A percentile compares a stretch with the other conserved stretches of the same genome.
phyloP scores from a whole-genome alignment of 1,284 basidiomycete genomes.

The Chalciporus piperatoides region DNA sequence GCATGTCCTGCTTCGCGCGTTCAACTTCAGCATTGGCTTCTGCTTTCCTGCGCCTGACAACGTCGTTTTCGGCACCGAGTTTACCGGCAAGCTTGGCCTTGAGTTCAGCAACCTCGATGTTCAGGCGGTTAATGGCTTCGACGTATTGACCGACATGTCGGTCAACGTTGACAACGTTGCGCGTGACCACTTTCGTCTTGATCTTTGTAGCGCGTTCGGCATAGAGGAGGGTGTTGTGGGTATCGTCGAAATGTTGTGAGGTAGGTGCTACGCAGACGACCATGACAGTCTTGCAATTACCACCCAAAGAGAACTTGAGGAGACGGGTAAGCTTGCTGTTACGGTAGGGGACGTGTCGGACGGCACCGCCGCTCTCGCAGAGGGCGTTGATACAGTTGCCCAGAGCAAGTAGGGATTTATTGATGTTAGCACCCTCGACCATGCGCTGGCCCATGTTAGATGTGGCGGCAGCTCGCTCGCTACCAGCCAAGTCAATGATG shows the following conservation, averaged over 20 bases:
- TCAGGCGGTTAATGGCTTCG: conserved; percentile 87
- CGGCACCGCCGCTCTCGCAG: conserved; percentile 81
- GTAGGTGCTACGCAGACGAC: conserved; percentile 95
- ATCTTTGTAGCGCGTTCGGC: conserved; percentile 96
- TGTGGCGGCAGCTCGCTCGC: conserved; percentile 91
- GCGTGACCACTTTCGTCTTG: conserved; percentile 89
- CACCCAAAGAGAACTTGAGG: conserved; percentile 94
- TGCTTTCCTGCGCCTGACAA: conserved; percentile 57
- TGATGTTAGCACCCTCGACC: conserved; percentile 97
- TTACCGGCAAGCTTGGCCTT: conserved; percentile 80
- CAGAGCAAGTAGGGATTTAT: conserved; percentile 92
- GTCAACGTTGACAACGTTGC: conserved; percentile 91
- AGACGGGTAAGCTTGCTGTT: conserved; percentile 96
- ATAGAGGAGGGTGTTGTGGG: conserved; percentile 94
- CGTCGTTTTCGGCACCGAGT: conserved; percentile 57
- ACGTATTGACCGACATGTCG: conserved; percentile 93
- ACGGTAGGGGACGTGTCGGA: conserved; percentile 89
- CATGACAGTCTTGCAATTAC: conserved; percentile 98
- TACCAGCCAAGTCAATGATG: conserved; percentile 95
- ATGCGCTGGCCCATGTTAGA: conserved; percentile 96
- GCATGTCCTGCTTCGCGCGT: conserved; percentile 66
- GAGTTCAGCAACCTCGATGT: conserved; percentile 79
- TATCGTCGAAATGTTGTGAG: conserved; percentile 94
- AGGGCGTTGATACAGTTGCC: conserved; percentile 97
- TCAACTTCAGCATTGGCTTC: conserved; percentile 70